Base-by-base conservation (phyloP, 2,329 filamentous ascomycete genomes). In the Sarocladium oryzae region DNA sequence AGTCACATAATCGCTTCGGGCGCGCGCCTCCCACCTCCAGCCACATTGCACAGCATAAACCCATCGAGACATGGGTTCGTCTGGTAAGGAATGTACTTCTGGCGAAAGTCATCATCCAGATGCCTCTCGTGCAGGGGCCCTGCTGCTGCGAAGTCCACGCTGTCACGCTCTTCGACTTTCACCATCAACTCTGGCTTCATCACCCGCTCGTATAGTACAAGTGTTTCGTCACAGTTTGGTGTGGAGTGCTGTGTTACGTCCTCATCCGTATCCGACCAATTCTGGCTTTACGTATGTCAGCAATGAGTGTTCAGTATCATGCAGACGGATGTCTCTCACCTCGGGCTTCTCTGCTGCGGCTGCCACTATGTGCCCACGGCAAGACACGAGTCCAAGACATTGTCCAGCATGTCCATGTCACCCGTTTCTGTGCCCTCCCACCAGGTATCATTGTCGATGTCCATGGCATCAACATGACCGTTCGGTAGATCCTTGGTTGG, bases 381-480 rank as follows among this genome's bases (percentile, higher is more conserved):
- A 30, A 82, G 65, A 53, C 76, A 77, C 2, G 77, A 78, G 53
- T 82, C 79, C 49, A 85, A 68, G 15, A 85, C 70, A 36, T 65
- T 68, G 57, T 85, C 76, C 23, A 86, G 69, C 51, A 72, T 66
- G 45, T 73, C 68, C 58, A 72, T 71, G 55, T 84, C 81, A 26
- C 70, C 65, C 2, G 58, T 56, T 45, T 78, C 76, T 35, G 76
- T 76, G 2, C 83, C 84, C 45, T 84, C 81, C 84, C 84, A 87
- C 56, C 73, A 72, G n/a, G 70, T 63, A 11, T 82, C 78, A 16
- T 63, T 65, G 60, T 85, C 81, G 40, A 81, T 66, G 8, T 84
- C 80, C 78, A 82, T 84, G 3, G 32, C 32, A 18, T 49, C 78
- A 2, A 67, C 60, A 50, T 75, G 66, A 2, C 78, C 78, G 53